Evolutionary conservation across 495 filamentous ascomycete genomes (phyloP).

Genomic region (Talaromyces proteolyticus): DNA sequence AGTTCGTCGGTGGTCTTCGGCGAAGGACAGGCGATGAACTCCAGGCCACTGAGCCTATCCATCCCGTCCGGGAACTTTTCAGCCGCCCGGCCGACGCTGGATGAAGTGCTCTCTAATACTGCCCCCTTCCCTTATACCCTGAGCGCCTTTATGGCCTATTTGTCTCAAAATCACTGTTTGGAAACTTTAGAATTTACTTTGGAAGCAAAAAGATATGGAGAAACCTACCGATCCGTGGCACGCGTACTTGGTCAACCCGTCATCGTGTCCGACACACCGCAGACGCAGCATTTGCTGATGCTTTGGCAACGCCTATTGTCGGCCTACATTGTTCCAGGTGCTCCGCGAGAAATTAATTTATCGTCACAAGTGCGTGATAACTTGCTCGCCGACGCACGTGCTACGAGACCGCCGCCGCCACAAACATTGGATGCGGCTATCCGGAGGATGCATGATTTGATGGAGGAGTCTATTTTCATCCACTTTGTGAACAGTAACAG

Average conservation of each 20-base stretch:
- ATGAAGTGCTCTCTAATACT: conserved; percentile 81
- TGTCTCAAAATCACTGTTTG: conserved; percentile 95
- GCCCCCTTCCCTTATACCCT: conserved; percentile 90
- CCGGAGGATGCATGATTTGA: conserved; percentile 84
- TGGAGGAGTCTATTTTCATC: conserved; percentile 84
- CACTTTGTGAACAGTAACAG: conserved; percentile 37
- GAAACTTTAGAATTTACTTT: conserved; percentile 97
- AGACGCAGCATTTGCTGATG: conserved; percentile 65
- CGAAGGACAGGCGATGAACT: conserved; percentile 50
- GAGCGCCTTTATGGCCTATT: conserved; percentile 91
- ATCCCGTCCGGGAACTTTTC: conserved; percentile 59
- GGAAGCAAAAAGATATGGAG: conserved; percentile 85
- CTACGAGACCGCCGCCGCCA: conserved; percentile 65
- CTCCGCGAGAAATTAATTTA: conserved; percentile 88
- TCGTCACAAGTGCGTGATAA: conserved; percentile 78
- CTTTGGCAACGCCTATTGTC: conserved; percentile 58
- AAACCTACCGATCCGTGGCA: conserved; percentile 59
- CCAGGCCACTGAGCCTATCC: conserved; percentile 57
- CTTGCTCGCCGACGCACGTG: conserved; percentile 59
- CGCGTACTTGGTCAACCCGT: conserved; percentile 32
- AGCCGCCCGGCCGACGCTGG: conserved; percentile 71
- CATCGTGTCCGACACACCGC: conserved; percentile 43
- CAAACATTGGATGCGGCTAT: conserved; percentile 83
- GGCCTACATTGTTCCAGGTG: conserved; percentile 53
- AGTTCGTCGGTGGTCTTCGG: conserved; percentile 47